A percentile compares a stretch with the other conserved stretches of the same genome.
Evolutionary conservation across 345 rosid genomes (phyloP).

Genomic region (Mallotus nudiflorus): DNA sequence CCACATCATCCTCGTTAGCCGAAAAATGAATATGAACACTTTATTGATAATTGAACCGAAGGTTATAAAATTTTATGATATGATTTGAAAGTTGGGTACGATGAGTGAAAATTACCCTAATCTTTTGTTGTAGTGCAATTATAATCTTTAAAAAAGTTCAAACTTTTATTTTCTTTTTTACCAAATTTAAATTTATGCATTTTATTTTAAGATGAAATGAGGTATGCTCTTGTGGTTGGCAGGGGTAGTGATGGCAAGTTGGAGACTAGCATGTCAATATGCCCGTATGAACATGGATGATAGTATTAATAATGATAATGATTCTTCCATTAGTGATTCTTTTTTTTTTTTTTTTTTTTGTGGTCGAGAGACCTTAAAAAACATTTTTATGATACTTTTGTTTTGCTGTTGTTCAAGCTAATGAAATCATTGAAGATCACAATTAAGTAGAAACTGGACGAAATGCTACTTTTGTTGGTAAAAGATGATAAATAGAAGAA

Average conservation of each 20-base stretch:
- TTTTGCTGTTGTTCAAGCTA: conserved; percentile 83
- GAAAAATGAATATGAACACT: no score
- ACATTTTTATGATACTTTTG: conserved; percentile 76
- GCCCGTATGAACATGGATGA: conserved; percentile 86
- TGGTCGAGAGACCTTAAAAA: conserved; percentile 86
- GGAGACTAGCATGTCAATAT: conserved; percentile 69
- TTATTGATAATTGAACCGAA: no score
- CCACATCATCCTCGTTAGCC: no score
- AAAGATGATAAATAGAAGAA: no score
- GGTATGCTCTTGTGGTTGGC: conserved; percentile 88
- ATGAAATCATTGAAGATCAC: conserved; percentile 81
- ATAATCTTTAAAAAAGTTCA: not conserved
- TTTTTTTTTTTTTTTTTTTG: no score
- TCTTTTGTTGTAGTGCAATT: conserved; percentile 1
- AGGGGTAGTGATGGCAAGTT: conserved; percentile 67
- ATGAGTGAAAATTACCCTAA: no score
- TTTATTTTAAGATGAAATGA: conserved; percentile 60
- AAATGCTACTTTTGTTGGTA: conserved; percentile 71
- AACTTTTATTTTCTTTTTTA: not conserved
- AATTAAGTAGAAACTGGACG: conserved; percentile 78
- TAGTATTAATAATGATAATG: conserved; percentile 26
- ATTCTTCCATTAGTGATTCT: conserved; percentile 39
- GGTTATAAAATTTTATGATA: no score
- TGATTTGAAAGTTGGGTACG: no score
- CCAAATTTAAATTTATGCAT: conserved; percentile 15